Evolutionary conservation across 371 early-diverging fungal species (phyloP).

Genomic region (Thermomucor indicae-seudaticae): DNA sequence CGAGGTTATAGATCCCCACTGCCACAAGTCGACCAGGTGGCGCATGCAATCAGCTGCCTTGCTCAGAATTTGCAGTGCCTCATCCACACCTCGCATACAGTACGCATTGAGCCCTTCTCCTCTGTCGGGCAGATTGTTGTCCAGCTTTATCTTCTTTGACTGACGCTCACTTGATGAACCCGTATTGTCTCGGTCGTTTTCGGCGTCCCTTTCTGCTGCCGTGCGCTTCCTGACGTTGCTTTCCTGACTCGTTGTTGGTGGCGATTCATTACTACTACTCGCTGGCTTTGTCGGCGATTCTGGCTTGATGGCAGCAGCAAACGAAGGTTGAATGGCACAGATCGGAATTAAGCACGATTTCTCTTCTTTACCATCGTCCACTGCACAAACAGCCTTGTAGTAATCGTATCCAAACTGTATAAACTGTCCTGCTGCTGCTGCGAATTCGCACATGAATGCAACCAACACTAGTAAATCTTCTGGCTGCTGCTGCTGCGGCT

Average conservation of each 20-base stretch:
- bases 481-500: not conserved
- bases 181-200: not conserved
- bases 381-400: conserved; percentile 35
- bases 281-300: not conserved
- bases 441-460: conserved; percentile 42
- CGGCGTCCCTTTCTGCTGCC: not conserved
- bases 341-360: conserved; percentile 42
- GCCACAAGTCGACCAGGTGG: conserved; percentile 37
- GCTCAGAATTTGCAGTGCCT: conserved; percentile 34
- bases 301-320: not conserved
- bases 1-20: conserved; percentile 26
- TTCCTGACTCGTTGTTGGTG: not conserved
- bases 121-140: conserved; percentile 14
- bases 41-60: conserved; percentile 39
- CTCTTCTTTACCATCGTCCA: conserved; percentile 22
- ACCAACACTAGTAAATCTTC: conserved; percentile 16
- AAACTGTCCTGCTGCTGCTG: conserved; percentile 31
- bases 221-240: conserved; percentile 2
- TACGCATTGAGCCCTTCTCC: conserved; percentile 29
- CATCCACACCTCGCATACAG: conserved; percentile 39
- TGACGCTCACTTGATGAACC: conserved; percentile 1
- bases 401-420: conserved; percentile 40
- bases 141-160: conserved; percentile 7
- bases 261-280: not conserved
- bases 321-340: conserved; percentile 31